Evolutionary conservation across 2,329 filamentous ascomycete genomes (phyloP), one percentile per base, ranked within the genome.

Genomic region (Phialocephala subalpina): DNA sequence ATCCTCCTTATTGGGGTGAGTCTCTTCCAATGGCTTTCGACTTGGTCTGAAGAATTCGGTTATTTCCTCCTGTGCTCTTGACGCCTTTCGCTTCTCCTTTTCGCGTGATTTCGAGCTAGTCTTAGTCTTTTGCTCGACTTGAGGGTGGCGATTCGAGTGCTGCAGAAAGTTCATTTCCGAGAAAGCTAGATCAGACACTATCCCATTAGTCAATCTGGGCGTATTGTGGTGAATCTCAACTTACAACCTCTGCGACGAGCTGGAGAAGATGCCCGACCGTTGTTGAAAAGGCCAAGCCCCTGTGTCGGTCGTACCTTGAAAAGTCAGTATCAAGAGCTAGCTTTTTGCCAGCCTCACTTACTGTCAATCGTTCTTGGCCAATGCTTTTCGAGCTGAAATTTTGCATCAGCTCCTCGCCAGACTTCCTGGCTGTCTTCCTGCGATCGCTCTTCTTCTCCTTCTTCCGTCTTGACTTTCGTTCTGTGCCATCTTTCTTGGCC

Each of bases 311-410:
- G 78, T 4, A 82, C 73, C 81, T 82, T 63, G 40, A 25, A 18
- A 6, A 35, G 16, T 65, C 58, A 33, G 40, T 57, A 20, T 9
- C 16, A 20, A 27, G 3, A 25, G 12, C 7, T 16, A 22, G n/a
- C 12, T 9, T 8, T 18, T 57, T 38, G 1, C 33, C 36, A 5
- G 20, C 5, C 4, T 25, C 4, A 40, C 80, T 71, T 74, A 87
- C 86, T 18, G 85, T 87, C 60, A 88, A 77, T 11, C 84, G 81
- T n/a, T 81, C 77, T 58, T 81, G 80, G 12, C 82, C 75, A 49
- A 91, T 81, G 60, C 83, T 83, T 3, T 82, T 75, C 0, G 88
- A 88, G 14, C 78, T 78, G 67, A 90, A 91, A 22, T 83, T 83
- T 7, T 81, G 76, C 76, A 88, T 83, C 8, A 89, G 78, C 47